Base-by-base conservation (phyloP, 352 stramenopile genomes). In the Globisporangium mamillatum region DNA sequence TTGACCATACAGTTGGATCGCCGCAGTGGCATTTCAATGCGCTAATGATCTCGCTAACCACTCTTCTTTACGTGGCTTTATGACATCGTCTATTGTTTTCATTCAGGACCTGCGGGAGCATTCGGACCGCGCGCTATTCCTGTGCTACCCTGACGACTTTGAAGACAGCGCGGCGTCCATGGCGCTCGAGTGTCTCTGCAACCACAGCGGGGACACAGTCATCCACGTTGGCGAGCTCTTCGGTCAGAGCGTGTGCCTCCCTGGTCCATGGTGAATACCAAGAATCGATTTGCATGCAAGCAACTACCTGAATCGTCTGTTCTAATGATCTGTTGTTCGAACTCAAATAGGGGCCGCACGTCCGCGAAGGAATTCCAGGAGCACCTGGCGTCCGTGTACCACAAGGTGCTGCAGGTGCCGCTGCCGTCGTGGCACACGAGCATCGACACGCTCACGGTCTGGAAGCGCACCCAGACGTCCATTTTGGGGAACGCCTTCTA, bases 181-280 rank as follows among this genome's bases (percentile, higher is more conserved):
- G 90, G 92, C 88, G 44, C 76, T 95, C 70, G 74, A 91, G 48
- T 94, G 92, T 68, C 80, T 98, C 44, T 81, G 94, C 63, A 89
- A 98, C 69, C 98, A 95, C 73, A 78, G 79, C n/a, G 93, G 93
- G 7, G 82, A 94, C 64, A 95, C 86, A 52, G 83, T 98, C 34
- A 98, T 98, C 73, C 93, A 98, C 74, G 89, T 98, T 16, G 95
- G 95, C 38, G 95, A 98, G 81, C 74, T 98, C n/a, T 97, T 93
- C 68, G 80, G 89, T 4, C 89, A 98, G 67, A 94, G 90, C 0
- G 64, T 98, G 46, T 95, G 82, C 62, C 78, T 97, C 44, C 91
- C 95, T 38, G 90, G 94, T 36, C 77, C 92, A 57, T 97, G 93
- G 68, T 98, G 71, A 60, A 70, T 52, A 44, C 29, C 3, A 27